Conservation (phyloP, 1,284 basidiomycete genomes). For the Pyrrhoderma noxium region DNA sequence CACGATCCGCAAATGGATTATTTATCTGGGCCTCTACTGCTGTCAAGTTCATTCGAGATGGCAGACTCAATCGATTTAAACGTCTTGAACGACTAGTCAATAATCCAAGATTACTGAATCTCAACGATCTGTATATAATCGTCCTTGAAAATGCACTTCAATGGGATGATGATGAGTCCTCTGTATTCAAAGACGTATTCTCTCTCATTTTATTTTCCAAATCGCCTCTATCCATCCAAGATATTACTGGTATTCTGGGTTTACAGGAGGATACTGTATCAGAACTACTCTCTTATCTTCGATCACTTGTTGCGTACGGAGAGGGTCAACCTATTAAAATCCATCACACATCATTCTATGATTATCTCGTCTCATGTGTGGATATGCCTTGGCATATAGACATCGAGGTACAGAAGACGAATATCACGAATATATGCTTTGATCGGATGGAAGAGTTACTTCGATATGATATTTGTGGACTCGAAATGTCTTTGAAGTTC, state of each 20-base stretch:
- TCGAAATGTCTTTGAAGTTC: not conserved
- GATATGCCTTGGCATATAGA: not conserved
- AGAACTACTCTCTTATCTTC: not conserved
- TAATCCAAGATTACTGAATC: not conserved
- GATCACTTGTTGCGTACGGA: not conserved
- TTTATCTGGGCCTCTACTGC: constrained; percentile 28
- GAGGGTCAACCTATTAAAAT: not conserved
- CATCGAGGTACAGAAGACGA: not conserved
- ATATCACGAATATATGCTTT: not conserved
- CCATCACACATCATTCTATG: not conserved
- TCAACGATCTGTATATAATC: not conserved
- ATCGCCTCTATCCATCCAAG: not conserved
- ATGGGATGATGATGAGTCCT: not conserved
- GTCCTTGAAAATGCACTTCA: not conserved
- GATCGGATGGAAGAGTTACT: not conserved
- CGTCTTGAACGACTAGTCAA: not conserved
- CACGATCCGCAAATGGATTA: constrained; percentile 22
- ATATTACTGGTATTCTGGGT: not conserved
- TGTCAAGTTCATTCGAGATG: constrained; percentile 18
- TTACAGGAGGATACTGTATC: not conserved
- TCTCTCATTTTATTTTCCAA: not conserved
- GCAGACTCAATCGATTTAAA: not conserved
- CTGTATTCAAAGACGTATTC: constrained; percentile 13
- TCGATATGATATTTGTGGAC: constrained; percentile 6
- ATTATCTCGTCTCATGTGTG: not conserved